A percentile compares a stretch with the other conserved stretches of the same genome.
Conservation (phyloP, 495 filamentous ascomycete genomes). For the Penicillium malachiteum region DNA sequence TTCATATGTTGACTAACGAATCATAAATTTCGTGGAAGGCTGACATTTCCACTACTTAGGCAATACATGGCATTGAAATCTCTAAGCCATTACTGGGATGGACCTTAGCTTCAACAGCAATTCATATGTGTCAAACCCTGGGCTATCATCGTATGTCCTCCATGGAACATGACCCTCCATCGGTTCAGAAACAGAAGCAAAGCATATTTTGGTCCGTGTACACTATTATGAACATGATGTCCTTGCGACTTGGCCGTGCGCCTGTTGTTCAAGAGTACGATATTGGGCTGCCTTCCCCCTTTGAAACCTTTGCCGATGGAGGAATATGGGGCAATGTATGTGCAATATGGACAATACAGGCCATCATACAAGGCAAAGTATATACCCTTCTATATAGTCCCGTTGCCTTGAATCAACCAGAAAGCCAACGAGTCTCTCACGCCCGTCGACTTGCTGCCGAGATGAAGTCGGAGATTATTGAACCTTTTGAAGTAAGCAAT, state of each 20-base stretch:
- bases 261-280: conserved; percentile 64
- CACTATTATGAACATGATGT: conserved; percentile 57
- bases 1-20: not conserved
- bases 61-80: conserved; percentile 59
- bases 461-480: conserved; percentile 32
- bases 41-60: conserved; percentile 16
- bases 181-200: conserved; percentile 36
- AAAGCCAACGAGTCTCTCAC: conserved; percentile 39
- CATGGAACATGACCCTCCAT: conserved; percentile 44
- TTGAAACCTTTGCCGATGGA: conserved; percentile 25
- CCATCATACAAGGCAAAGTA: conserved; percentile 54
- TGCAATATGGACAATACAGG: conserved; percentile 50
- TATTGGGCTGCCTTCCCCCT: conserved; percentile 49
- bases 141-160: conserved; percentile 61
- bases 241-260: conserved; percentile 63
- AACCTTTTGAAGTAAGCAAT: conserved; percentile 33
- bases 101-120: conserved; percentile 57
- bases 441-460: conserved; percentile 34
- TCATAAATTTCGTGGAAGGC: not conserved
- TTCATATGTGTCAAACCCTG: conserved; percentile 59
- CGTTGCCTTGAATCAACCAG: conserved; percentile 50
- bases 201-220: conserved; percentile 64
- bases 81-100: conserved; percentile 64
- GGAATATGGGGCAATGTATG: conserved; percentile 31
- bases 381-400: conserved; percentile 64